Conservation (phyloP, 805 yeast species). For the Myxozyma mucilagina region DNA sequence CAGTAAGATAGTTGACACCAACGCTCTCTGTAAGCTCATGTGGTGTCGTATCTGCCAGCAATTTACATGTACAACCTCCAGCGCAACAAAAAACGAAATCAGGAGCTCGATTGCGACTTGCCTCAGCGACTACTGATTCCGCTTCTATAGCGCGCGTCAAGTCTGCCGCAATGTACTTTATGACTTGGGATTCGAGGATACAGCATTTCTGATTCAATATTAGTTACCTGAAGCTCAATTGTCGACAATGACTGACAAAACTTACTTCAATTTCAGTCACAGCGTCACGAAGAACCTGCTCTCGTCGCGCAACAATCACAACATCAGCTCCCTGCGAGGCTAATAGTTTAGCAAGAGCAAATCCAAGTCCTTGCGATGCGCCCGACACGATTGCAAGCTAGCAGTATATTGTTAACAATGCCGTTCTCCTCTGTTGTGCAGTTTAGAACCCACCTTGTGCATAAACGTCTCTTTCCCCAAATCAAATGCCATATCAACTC, state of each 20-base stretch:
- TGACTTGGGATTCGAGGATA: slow-evolving; percentile 39
- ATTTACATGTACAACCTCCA: slow-evolving; percentile 54
- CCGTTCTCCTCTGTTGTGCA: background rate
- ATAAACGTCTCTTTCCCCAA: background rate
- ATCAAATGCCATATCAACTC: background rate
- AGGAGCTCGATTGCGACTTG: slow-evolving; percentile 47
- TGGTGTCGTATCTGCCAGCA: slow-evolving; percentile 66
- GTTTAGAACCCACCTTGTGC: background rate
- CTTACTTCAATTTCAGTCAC: slow-evolving; percentile 47
- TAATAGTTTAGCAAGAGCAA: slow-evolving; percentile 64
- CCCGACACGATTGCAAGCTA: slow-evolving; percentile 77
- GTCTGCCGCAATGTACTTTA: slow-evolving; percentile 61
- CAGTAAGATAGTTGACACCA: slow-evolving; percentile 68
- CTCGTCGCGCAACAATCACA: slow-evolving; percentile 75
- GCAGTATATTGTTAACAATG: slow-evolving; percentile 24
- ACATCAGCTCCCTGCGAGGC: slow-evolving; percentile 61
- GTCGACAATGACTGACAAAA: background rate
- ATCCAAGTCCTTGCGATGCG: slow-evolving; percentile 93
- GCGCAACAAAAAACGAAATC: slow-evolving; percentile 85
- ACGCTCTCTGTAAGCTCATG: slow-evolving; percentile 63
- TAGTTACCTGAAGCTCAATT: background rate
- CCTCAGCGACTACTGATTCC: slow-evolving; percentile 46
- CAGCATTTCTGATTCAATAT: slow-evolving; percentile 24
- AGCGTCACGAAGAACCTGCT: slow-evolving; percentile 54
- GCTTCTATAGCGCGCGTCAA: slow-evolving; percentile 57